These are phyloP conservation scores for Solanum sparsipilum DNA, from an alignment of 257 asterid genomes.

Conservation along the genomic window DNA sequence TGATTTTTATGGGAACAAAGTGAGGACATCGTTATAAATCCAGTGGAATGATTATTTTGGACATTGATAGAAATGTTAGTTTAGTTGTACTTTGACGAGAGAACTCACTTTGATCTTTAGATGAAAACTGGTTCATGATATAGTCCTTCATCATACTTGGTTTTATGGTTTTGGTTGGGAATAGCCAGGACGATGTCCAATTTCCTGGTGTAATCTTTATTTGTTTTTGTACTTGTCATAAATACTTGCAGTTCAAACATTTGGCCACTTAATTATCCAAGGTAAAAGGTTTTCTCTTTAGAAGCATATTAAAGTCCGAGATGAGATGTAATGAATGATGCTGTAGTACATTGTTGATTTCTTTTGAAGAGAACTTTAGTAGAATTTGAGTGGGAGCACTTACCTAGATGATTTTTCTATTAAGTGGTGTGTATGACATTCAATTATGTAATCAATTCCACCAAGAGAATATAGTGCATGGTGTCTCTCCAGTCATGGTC, in stretches of 20 bases:
- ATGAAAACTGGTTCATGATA: not conserved
- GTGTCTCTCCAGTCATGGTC: not conserved
- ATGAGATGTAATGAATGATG: not conserved
- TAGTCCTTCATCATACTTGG: not conserved
- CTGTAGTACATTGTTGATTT: not conserved
- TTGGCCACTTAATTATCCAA: not conserved
- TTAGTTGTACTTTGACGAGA: not conserved
- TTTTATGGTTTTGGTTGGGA: not conserved
- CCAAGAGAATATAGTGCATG: not conserved
- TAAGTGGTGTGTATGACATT: not conserved
- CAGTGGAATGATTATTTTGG: not conserved
- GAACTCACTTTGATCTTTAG: not conserved
- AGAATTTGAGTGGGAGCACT: not conserved
- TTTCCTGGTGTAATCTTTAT: not conserved
- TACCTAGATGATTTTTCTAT: not conserved
- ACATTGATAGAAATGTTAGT: not conserved
- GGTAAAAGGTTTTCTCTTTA: not conserved
- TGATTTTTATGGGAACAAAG: not conserved
- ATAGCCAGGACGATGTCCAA: not conserved
- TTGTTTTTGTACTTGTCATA: not conserved
- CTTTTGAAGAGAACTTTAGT: not conserved
- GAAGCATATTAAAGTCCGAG: not conserved
- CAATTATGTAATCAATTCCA: not conserved
- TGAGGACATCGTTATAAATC: not conserved
- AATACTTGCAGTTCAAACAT: not conserved